Percentiles rank a stretch among this genome's conserved stretches.
Conservation (phyloP, 2,329 filamentous ascomycete genomes). For the Cercospora janseana region DNA sequence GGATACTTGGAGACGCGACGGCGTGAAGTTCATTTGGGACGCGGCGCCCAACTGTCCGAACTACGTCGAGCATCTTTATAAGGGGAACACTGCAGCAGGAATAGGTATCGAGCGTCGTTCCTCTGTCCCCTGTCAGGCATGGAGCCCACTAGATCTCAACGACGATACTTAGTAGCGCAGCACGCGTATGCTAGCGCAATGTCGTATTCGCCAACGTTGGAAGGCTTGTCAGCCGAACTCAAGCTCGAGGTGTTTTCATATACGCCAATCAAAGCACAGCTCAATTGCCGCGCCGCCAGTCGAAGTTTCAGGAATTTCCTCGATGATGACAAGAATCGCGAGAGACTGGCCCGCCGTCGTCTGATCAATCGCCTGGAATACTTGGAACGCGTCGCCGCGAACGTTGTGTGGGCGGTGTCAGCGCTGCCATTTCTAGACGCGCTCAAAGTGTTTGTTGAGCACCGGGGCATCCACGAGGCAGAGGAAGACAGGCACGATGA, state of each 20-base stretch:
- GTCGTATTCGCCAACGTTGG: neutral
- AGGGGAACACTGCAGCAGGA: no score
- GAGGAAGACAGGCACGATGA: slow-evolving; percentile 5
- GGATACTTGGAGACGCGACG: no score
- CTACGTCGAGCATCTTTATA: no score
- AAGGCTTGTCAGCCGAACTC: slow-evolving; percentile 4
- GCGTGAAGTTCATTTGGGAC: no score
- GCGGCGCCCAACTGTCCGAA: no score
- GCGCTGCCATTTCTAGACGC: slow-evolving; percentile 6
- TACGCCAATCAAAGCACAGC: neutral
- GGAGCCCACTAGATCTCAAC: no score
- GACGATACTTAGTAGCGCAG: no score
- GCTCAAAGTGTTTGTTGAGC: slow-evolving; percentile 1
- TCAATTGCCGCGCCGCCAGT: slow-evolving; percentile 8
- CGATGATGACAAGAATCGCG: slow-evolving; percentile 7
- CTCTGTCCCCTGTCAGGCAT: no score
- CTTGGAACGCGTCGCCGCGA: neutral
- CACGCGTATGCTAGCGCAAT: neutral
- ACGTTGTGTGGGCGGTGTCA: neutral
- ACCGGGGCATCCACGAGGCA: slow-evolving; percentile 8
- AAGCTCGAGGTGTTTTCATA: slow-evolving; percentile 4
- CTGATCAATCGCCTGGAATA: neutral
- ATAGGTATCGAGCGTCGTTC: no score
- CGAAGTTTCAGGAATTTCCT: slow-evolving; percentile 4
- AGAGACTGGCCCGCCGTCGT: slow-evolving; percentile 3